Evolutionary conservation across 2,329 filamentous ascomycete species (phyloP), one percentile per base, ranked within the genome.

Genomic region (Raffaelea ambrosiae): DNA sequence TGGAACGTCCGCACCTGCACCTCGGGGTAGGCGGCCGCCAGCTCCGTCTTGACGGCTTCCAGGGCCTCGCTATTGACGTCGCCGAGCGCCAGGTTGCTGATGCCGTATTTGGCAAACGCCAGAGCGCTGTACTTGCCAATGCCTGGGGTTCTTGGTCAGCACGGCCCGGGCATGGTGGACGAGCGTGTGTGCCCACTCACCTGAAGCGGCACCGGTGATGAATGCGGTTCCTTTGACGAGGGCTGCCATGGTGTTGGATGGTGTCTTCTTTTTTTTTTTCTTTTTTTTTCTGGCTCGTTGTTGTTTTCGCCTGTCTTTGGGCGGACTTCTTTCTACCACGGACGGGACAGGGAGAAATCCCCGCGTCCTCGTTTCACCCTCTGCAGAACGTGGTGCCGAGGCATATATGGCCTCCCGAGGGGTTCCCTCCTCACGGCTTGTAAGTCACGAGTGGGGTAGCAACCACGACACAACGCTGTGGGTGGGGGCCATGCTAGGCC

Each of bases 61-160:
- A 72, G 61, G 13, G 54, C 54, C 0, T 58, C 51, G 3, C 55
- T 51, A 48, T 73, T 70, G 33, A 73, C 58, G 58, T 76, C 73
- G 14, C 69, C 63, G 16, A 76, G 56, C 0, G 71, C 69, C 42
- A 76, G 66, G 40, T 64, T 63, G 29, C 61, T 65, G 50, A 74
- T 65, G 49, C 73, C 73, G 56, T 75, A 60, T 19, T 60, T 58
- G n/a, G 71, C 71, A 49, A 76, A 69, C 16, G 69, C 62, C 42
- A 69, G 63, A 8, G 72, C 70, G 3, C 69, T 69, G 51, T 63
- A 54, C 51, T 69, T 64, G 21, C 73, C 74, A 51, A 77, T 76
- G 54, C 73, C 73, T 73, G 48, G 53, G 8, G 54, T 8, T n/a
- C 13, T 20, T 10, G 11, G 21, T 22, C 9, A 29, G 43, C 35